phyloP scores from a whole-genome alignment of 139 green algal genomes.

The Tetradesmus lagerheimii region DNA sequence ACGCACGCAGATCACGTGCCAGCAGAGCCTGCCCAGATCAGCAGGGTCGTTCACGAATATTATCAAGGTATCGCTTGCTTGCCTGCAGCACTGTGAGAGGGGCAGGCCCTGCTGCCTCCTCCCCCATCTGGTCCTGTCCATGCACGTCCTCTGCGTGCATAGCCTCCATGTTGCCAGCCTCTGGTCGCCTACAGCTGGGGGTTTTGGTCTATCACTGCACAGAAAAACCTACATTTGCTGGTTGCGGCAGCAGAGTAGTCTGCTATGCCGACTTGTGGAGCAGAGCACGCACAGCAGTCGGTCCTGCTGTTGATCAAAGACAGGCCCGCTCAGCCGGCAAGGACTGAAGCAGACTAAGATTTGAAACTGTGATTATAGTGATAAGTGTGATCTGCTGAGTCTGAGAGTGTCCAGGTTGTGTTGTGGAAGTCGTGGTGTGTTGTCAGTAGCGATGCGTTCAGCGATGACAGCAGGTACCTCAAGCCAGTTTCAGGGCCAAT shows the following conservation, averaged over 20 bases:
- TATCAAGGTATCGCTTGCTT: no score
- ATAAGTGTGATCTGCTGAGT: no score
- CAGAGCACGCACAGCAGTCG: neutral
- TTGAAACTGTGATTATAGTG: no score
- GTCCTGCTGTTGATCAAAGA: neutral
- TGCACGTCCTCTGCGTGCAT: slow-evolving; percentile 46
- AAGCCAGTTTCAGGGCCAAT: neutral
- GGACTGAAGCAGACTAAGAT: no score
- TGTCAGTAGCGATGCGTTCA: neutral
- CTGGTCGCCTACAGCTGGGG: neutral
- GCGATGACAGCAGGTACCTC: neutral
- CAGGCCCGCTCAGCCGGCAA: no score
- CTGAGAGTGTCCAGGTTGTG: neutral
- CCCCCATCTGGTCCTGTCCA: slow-evolving; percentile 43
- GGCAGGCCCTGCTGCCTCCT: slow-evolving; percentile 55
- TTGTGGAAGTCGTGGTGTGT: neutral
- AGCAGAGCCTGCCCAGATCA: no score
- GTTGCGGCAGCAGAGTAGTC: neutral
- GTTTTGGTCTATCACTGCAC: neutral
- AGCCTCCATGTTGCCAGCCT: slow-evolving; percentile 35
- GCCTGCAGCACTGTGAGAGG: slow-evolving; percentile 64
- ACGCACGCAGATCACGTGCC: neutral
- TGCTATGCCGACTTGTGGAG: neutral
- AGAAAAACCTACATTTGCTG: neutral
- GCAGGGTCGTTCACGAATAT: no score